Base-by-base conservation (phyloP, 768 basidiomycete species). In the Trametes meyenii region DNA sequence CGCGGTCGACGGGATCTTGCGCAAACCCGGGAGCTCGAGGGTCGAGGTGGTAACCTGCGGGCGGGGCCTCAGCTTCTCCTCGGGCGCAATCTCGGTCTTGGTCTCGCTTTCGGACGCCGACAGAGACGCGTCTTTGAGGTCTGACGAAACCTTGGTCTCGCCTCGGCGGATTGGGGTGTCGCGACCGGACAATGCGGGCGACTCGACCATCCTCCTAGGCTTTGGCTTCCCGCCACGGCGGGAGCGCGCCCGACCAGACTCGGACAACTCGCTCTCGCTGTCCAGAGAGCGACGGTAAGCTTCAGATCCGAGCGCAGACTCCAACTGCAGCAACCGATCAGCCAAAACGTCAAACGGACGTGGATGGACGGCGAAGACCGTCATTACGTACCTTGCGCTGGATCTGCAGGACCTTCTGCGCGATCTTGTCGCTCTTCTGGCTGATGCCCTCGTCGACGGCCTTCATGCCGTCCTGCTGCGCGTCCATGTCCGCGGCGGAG, bases 371-470 rank as follows among this genome's bases (percentile, higher is more conserved):
- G 6, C 19, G 24, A 17, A 24, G 72, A 77, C 16, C 24, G 48
- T 4, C 10, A 21, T 33, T 16, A 73, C 79, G 56, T 45, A 94
- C 94, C 85, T 96, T 96, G 65, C 90, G 86, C 76, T 96, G 94
- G 60, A 97, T 96, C 73, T 90, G 86, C 50, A 90, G 70, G 48
- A 97, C 90, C 73, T 94, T 93, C 72, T 90, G 85, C 24, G 92
- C 89, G 57, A 97, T 95, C 70, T 84, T 86, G 67, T 96, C 94
- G 65, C 89, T 94, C 72, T 88, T 87, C 70, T 87, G 82, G 65
- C 85, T 90, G 72, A 95, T 92, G 46, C 88, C 87, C 72, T 91
- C 88, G 66, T 94, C 92, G 16, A 92, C 90, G n/a, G 90, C 92
- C 59, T 78, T 82, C 88, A 94, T 92, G 23, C 87, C 87, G 70